Evolutionary conservation across 495 filamentous ascomycete species (phyloP), one percentile per base, ranked within the genome.

Genomic region (Pyronema omphalodes): DNA sequence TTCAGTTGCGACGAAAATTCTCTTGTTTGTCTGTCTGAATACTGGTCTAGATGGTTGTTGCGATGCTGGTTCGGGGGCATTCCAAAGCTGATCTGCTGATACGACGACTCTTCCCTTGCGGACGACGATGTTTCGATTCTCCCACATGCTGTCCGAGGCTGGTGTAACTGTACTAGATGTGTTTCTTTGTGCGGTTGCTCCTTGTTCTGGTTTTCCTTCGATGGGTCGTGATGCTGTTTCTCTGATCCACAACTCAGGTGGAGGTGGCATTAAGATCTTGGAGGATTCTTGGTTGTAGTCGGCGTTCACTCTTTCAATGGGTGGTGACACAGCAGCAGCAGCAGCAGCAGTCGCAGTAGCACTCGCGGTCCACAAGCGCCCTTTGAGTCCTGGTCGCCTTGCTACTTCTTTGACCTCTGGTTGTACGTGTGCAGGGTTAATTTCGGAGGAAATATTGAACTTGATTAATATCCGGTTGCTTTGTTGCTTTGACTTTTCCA

Each of bases 151-250:
- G 15, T 35, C 50, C 3, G n/a, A 8, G 33, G 37, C 50, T 33
- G 39, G 39, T 52, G 35, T 14, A 11, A 41, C 35, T 12, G 17
- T 37, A n/a, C 4, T 12, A 7, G 17, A 33, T 37, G 35, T 40
- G 2, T 11, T 52, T 14, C 50, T 40, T n/a, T 35, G 36, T 8
- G 50, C 37, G 14, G 50, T 9, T 3, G 18, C 37, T 14, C 39
- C 40, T 47, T 56, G 53, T 11, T 57, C 45, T 18, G 61, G 61
- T 11, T 35, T 36, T 14, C 57, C 57, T 3, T 51, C 34, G 14
- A 61, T 64, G 18, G 47, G 34, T 8, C 29, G 18, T 35, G 8
- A 12, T 11, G 47, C 47, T n/a, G 47, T 50, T 34, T 50, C 19
- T 11, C 17, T 50, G 47, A 8, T 50, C 47, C 18, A 50, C 23